A percentile compares a stretch with the other conserved stretches of the same genome.
Evolutionary conservation across 2,329 filamentous ascomycete species (phyloP).

Genomic region (Whalleya microplaca): DNA sequence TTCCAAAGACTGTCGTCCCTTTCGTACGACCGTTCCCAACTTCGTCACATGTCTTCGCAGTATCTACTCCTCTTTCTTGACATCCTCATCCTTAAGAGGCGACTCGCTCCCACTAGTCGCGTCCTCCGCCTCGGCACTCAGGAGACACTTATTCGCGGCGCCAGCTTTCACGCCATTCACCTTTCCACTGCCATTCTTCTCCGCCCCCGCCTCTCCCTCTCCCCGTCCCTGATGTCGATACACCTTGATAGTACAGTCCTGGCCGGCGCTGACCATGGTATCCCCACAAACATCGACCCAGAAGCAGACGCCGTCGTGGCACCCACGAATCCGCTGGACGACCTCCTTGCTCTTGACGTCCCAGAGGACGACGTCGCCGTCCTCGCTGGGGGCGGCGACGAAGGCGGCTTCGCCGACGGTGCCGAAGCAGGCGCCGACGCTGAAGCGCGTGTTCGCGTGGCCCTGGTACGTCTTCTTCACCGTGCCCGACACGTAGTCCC

Average conservation of each 20-base stretch:
- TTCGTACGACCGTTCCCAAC: too few relatives aligned
- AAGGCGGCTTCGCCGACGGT: constrained; percentile 61
- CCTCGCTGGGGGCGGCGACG: constrained; percentile 83
- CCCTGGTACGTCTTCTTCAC: constrained; percentile 98
- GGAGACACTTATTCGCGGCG: not conserved
- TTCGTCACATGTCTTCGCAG: not conserved
- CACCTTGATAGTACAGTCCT: constrained; percentile 57
- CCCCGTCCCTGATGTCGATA: constrained; percentile 43
- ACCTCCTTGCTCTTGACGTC: constrained; percentile 85
- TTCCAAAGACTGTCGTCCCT: too few relatives aligned
- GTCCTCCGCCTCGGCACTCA: constrained; percentile 28
- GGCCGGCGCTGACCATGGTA: constrained; percentile 60
- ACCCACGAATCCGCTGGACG: constrained; percentile 65
- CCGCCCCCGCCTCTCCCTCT: not conserved
- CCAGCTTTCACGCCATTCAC: constrained; percentile 21
- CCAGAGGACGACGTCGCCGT: constrained; percentile 85
- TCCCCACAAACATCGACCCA: constrained; percentile 65
- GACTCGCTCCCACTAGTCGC: constrained; percentile 59
- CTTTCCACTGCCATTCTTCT: constrained; percentile 4
- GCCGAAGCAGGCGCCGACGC: constrained; percentile 84
- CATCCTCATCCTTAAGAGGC: constrained; percentile 43
- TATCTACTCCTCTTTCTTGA: constrained; percentile 41
- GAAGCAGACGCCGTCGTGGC: constrained; percentile 63
- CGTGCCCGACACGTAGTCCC: constrained; percentile 90
- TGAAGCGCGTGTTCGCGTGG: constrained; percentile 82